Evolutionary conservation across 2,329 filamentous ascomycete species (phyloP), one percentile per base, ranked within the genome.

Genomic region (Elsinoe australis): DNA sequence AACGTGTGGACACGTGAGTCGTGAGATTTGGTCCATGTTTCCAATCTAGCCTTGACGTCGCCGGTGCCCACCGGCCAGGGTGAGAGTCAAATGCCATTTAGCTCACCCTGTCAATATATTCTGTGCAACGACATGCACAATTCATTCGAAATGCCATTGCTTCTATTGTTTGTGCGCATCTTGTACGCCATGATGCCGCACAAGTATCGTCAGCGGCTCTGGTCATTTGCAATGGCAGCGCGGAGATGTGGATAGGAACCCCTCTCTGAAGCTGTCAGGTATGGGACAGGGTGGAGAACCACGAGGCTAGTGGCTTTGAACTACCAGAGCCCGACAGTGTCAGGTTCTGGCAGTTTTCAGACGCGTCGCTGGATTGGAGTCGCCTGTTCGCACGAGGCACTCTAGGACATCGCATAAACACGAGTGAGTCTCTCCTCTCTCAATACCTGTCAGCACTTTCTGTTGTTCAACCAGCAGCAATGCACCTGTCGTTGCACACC

Each of bases 181-280:
- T 21, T 31, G 9, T 12, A 32, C 39, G 26, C 26, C 39, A 44
- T 44, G 14, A 44, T 31, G 24, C 10, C 32, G 36, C 36, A 15
- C 18, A 2, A 14, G 21, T 14, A 21, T 31, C 38, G 24, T 31
- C 38, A 42, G 38, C 38, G 10, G 38, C 38, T 42, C 38, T 31
- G 15, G 18, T 44, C 18, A 26, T 26, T n/a, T n/a, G n/a, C n/a
- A n/a, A 22, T 15, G 36, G 18, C 21, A 12, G 36, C 17, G 26
- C 39, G 39, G 39, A 44, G 28, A 44, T 15, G 39, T 24, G 21
- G 21, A 8, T 9, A 14, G n/a, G 21, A 28, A 44, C 39, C 39
- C 39, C 39, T 44, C 39, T 44, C 32, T 44, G 39, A 32, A 44
- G 39, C 39, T 44, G 39, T 44, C 39, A 44, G 5, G 21, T 28